Evolutionary conservation across 345 rosid genomes (phyloP).

Genomic region (Acer yangbiense): DNA sequence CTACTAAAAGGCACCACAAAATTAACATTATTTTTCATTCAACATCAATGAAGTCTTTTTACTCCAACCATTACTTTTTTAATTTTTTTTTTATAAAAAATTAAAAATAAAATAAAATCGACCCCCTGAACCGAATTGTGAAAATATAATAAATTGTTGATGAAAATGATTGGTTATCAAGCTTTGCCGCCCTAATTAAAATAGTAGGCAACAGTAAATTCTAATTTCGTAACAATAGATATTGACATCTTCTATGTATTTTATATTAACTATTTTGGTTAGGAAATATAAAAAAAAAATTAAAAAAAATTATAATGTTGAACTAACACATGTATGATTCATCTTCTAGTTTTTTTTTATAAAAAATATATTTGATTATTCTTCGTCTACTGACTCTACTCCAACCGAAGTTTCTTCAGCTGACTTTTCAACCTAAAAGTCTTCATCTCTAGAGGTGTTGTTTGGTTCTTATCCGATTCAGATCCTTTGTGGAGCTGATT

Average conservation of each 20-base stretch:
- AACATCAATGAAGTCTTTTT: neutral
- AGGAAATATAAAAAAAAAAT: too few species aligned
- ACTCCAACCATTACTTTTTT: neutral
- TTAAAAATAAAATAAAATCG: too few species aligned
- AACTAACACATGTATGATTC: neutral
- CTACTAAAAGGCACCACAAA: neutral
- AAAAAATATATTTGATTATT: too few species aligned
- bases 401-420: neutral
- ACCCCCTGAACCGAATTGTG: too few species aligned
- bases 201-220: neutral
- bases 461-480: too few species aligned
- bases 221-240: neutral
- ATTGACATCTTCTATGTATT: neutral
- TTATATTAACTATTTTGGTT: too few species aligned
- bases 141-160: neutral
- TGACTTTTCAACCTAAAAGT: neutral
- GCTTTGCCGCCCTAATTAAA: slow-evolving; percentile 9
- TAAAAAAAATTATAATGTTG: neutral
- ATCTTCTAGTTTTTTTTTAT: too few species aligned
- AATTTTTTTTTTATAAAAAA: too few species aligned
- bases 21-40: neutral
- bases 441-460: too few species aligned
- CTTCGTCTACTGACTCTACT: neutral
- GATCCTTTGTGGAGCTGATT: too few species aligned
- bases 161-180: neutral